Evolutionary conservation across 176 grass and related monocot genomes (phyloP), one percentile per base, ranked within the genome.

Genomic region (Rhynchospora breviuscula): DNA sequence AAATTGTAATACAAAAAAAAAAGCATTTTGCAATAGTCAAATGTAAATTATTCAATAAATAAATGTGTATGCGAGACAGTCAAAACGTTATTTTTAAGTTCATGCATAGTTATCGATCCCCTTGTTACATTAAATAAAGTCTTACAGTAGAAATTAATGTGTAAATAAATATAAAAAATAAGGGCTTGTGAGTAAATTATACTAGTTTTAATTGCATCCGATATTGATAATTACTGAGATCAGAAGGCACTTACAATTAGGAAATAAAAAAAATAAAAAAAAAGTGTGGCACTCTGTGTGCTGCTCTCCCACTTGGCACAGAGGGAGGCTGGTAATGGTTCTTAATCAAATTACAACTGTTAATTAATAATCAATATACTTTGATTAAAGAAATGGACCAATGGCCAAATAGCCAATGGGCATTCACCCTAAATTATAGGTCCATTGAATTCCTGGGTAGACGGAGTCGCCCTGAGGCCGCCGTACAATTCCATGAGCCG

Each of bases 341-440:
- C 43, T 81, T 60, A 81, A 44, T 44, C 40, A 81, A 63, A 44
- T 15, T 23, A 64, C 11, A 64, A 80, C 56, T 81, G 26, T 7
- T 51, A 46, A 13, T 46, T 22, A 49, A n/a, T 23, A 11, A 60
- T 1, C 2, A 48, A 45, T 5, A 10, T 44, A 6, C 31, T 46
- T 2, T n/a, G 22, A 17, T 67, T 17, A 23, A 67, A 23, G 29
- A 23, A n/a, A 25, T 25, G 10, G 0, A 67, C 21, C 63, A 21
- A 67, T 23, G 5, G n/a, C 79, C 59, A 81, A 21, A 67, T 23
- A 1, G n/a, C 79, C 59, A 81, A 65, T 66, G 79, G 79, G 43
- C 13, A 47, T 81, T 81, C 31, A 81, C 60, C 79, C 79, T 81
- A 81, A 49, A 66, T 81, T 25, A 18, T 81, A 66, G 79, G 79